These are phyloP conservation scores for Groenewaldozyma tartarivorans DNA, from an alignment of 805 yeast species.

Conservation along the genomic window DNA sequence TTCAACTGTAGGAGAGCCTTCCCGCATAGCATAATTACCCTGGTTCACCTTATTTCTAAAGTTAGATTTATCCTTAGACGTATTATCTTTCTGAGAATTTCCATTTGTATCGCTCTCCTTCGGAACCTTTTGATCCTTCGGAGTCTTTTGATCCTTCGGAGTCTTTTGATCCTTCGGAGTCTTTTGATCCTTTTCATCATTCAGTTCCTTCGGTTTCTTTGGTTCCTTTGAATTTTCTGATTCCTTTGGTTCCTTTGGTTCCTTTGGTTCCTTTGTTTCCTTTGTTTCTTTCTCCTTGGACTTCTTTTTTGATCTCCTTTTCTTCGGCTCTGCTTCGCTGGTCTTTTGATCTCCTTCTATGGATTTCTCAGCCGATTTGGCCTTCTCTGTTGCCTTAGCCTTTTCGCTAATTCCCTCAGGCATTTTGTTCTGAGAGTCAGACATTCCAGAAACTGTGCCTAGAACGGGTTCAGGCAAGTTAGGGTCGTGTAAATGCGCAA, in stretches of 20 bases:
- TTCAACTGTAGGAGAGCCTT: not conserved
- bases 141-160: not conserved
- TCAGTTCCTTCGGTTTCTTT: not conserved
- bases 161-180: not conserved
- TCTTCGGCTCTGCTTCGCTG: not conserved
- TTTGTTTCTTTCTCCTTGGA: not conserved
- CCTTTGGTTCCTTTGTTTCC: not conserved
- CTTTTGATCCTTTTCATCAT: not conserved
- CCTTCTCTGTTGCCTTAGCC: not conserved
- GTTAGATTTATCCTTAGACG: not conserved
- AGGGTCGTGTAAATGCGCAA: not conserved
- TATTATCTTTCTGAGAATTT: not conserved
- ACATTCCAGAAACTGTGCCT: not conserved
- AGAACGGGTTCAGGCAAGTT: not conserved
- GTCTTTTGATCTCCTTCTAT: not conserved
- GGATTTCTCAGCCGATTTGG: not conserved
- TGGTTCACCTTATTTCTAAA: not conserved
- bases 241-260: not conserved
- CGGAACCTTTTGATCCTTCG: not conserved
- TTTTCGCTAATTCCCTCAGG: not conserved
- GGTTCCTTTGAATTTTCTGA: not conserved
- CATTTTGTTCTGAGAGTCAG: not conserved
- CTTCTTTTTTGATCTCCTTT: not conserved
- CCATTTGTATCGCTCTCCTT: not conserved
- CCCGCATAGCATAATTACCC: not conserved